These are phyloP conservation scores for Millerago galiae DNA, from an alignment of 805 yeast species.

Conservation along the genomic window DNA sequence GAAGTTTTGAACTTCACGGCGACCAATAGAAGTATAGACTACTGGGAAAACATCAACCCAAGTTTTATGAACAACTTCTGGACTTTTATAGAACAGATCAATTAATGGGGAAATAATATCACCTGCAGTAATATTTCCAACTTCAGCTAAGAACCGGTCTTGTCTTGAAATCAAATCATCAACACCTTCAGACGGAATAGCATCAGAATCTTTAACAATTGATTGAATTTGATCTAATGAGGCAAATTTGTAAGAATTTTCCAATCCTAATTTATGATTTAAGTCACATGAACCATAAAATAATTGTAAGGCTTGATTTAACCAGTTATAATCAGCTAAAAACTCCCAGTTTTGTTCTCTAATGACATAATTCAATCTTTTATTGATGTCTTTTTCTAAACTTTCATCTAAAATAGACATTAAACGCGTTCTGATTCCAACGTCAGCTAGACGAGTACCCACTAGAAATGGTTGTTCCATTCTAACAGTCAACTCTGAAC, in stretches of 20 bases:
- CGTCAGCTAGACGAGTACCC: constrained; percentile 82
- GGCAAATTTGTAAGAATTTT: constrained; percentile 47
- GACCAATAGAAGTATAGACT: constrained; percentile 66
- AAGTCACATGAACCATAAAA: constrained; percentile 71
- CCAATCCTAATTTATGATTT: constrained; percentile 39
- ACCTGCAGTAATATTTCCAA: constrained; percentile 39
- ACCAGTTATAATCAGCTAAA: constrained; percentile 89
- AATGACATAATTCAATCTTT: constrained; percentile 79
- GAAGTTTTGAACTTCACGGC: constrained; percentile 77
- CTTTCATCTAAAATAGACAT: constrained; percentile 76
- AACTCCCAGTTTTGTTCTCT: constrained; percentile 97
- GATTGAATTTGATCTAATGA: constrained; percentile 37
- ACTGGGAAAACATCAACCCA: constrained; percentile 85
- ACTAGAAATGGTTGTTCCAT: constrained; percentile 95
- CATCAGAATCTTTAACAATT: constrained; percentile 18
- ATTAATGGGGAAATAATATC: constrained; percentile 66
- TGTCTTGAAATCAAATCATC: constrained; percentile 29
- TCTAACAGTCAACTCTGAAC: constrained; percentile 85
- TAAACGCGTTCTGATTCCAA: constrained; percentile 63
- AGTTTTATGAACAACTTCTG: constrained; percentile 69
- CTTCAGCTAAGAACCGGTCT: constrained; percentile 21
- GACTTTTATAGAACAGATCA: constrained; percentile 76
- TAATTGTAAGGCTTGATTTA: constrained; percentile 86
- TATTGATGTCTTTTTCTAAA: constrained; percentile 69
- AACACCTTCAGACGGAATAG: constrained; percentile 23